A percentile compares a stretch with the other conserved stretches of the same genome.
These are phyloP conservation scores for Fereydounia khargensis DNA, from an alignment of 1,284 basidiomycete species.

Conservation along the genomic window DNA sequence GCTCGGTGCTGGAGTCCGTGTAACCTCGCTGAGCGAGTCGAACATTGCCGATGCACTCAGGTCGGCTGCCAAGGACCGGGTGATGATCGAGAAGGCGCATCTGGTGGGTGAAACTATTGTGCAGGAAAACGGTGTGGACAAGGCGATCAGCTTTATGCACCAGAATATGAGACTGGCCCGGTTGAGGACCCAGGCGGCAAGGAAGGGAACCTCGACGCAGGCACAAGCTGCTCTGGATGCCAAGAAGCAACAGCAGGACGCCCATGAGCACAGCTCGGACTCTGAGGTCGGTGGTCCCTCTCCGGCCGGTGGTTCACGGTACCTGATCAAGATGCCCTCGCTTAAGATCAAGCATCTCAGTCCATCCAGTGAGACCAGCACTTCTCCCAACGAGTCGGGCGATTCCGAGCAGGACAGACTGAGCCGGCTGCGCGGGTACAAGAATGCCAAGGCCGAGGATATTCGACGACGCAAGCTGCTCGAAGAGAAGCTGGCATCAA, in stretches of 20 bases:
- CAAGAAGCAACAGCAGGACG: neutral
- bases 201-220: neutral
- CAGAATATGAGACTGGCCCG: constrained; percentile 30
- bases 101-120: constrained; percentile 64
- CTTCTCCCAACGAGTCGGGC: neutral
- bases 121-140: constrained; percentile 60
- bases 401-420: constrained; percentile 17
- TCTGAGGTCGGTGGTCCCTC: no score
- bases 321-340: neutral
- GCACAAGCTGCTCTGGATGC: neutral
- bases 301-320: neutral
- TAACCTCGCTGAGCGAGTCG: constrained; percentile 79
- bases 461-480: constrained; percentile 18
- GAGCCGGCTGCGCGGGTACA: constrained; percentile 19
- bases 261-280: neutral
- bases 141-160: constrained; percentile 54
- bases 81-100: constrained; percentile 80
- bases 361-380: neutral
- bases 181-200: constrained; percentile 13
- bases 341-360: neutral
- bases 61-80: constrained; percentile 78
- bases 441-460: constrained; percentile 40
- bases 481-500: constrained; percentile 7
- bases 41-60: constrained; percentile 73
- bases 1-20: constrained; percentile 79